phyloP scores from a whole-genome alignment of 202 grass and related monocot genomes.

The Schoenoplectus triqueter region DNA sequence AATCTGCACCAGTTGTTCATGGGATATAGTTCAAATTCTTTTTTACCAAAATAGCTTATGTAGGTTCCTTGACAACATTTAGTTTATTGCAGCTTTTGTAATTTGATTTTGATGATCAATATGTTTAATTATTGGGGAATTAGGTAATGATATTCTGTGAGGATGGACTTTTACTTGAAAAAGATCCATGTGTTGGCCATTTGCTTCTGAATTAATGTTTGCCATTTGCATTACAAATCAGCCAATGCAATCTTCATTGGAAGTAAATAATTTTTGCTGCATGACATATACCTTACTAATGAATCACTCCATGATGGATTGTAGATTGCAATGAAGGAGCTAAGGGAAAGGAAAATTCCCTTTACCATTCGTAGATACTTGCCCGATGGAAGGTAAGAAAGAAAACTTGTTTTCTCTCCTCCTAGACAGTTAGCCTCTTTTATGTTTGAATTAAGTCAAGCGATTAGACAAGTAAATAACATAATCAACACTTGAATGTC shows the following conservation, averaged over 20 bases:
- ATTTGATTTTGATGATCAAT: not conserved
- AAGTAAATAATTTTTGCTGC: not conserved
- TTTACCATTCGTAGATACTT: conserved; percentile 83
- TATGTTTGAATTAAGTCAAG: not conserved
- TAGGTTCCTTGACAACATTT: not conserved
- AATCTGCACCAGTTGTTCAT: not conserved
- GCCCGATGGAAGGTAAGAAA: conserved; percentile 74
- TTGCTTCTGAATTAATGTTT: not conserved
- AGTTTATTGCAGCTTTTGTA: not conserved
- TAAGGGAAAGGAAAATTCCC: conserved; percentile 81
- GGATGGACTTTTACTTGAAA: not conserved
- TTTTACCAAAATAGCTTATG: not conserved
- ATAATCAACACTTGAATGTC: not conserved
- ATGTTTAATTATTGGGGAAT: too few species aligned
- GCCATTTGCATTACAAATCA: not conserved
- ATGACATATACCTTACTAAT: conserved; percentile 5
- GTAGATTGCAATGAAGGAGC: conserved; percentile 92
- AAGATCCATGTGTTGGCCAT: not conserved
- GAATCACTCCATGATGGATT: conserved; percentile 23
- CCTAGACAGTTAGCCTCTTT: not conserved
- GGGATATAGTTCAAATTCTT: not conserved
- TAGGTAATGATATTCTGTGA: not conserved
- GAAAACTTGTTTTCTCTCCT: not conserved
- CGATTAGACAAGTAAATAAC: not conserved
- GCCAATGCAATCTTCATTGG: not conserved